A percentile compares a stretch with the other conserved stretches of the same genome.
phyloP scores from a whole-genome alignment of 1,284 basidiomycete genomes.

The Ganoderma sinense region DNA sequence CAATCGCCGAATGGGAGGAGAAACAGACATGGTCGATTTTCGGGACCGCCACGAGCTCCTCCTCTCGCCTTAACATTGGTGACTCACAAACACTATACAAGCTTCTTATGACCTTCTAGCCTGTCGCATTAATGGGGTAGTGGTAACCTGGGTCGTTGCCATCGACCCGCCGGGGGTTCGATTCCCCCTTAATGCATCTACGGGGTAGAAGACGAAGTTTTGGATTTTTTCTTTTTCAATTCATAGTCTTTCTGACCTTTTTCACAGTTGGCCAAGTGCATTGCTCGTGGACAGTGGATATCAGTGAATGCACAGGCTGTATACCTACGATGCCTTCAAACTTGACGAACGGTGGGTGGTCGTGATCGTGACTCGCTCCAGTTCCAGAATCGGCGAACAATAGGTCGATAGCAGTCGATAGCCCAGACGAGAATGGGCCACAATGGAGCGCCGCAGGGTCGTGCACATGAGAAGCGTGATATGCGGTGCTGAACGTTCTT shows the following conservation, averaged over 20 bases:
- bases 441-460: background rate
- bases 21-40: slow-evolving; percentile 58
- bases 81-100: too few relatives aligned
- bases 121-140: slow-evolving; percentile 40
- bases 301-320: too few relatives aligned
- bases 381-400: background rate
- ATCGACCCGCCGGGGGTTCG: slow-evolving; percentile 75
- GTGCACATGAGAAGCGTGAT: background rate
- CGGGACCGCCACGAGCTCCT: background rate
- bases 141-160: slow-evolving; percentile 43
- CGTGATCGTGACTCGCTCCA: too few relatives aligned
- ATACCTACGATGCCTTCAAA: too few relatives aligned
- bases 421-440: background rate
- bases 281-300: too few relatives aligned
- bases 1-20: slow-evolving; percentile 64
- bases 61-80: slow-evolving; percentile 16
- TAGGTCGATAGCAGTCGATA: background rate
- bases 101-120: too few relatives aligned
- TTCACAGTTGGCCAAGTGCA: too few relatives aligned
- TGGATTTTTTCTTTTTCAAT: too few relatives aligned
- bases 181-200: slow-evolving; percentile 55
- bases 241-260: too few relatives aligned
- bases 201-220: too few relatives aligned
- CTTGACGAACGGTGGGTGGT: too few relatives aligned
- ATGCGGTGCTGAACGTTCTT: slow-evolving; percentile 2